Percentiles rank a stretch among this genome's conserved stretches.
phyloP scores from a whole-genome alignment of 129 eudicot species.

The Centella asiatica region DNA sequence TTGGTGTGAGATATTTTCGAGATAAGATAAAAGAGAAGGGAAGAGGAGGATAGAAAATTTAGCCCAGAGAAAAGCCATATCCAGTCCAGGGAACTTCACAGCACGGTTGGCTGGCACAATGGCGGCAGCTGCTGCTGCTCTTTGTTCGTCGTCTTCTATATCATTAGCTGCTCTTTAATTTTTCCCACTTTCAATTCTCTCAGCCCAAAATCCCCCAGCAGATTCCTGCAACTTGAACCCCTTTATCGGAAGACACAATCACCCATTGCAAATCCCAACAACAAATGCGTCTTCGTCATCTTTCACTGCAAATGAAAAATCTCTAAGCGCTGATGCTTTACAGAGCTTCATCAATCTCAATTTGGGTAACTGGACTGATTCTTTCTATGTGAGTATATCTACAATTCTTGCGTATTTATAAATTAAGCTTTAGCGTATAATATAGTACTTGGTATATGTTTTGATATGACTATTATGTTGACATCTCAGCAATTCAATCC shows the following conservation, averaged over 20 bases:
- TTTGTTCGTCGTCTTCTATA: no score
- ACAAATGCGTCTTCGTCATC: constrained; percentile 18
- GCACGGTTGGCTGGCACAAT: no score
- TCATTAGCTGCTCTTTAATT: constrained; percentile 20
- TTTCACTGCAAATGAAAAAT: constrained; percentile 17
- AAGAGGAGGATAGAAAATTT: background rate
- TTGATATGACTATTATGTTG: background rate
- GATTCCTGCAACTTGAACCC: constrained; percentile 25
- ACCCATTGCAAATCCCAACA: constrained; percentile 9
- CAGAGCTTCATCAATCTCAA: constrained; percentile 67
- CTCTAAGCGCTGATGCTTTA: constrained; percentile 55
- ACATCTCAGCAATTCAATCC: constrained; percentile 70
- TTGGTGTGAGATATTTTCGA: background rate
- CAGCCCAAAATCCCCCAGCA: constrained; percentile 1
- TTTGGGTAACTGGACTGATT: constrained; percentile 81
- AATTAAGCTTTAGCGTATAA: no score
- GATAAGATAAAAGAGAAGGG: background rate
- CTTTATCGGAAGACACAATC: constrained; percentile 4
- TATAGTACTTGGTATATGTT: background rate
- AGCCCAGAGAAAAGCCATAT: background rate
- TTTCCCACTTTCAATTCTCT: constrained; percentile 16
- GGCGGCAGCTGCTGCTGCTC: no score
- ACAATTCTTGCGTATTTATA: no score
- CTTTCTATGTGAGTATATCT: constrained; percentile 65
- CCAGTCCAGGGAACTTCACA: no score